Evolutionary conservation across 805 yeast species (phyloP), one percentile per base, ranked within the genome.

Genomic region (Starmerella floris): DNA sequence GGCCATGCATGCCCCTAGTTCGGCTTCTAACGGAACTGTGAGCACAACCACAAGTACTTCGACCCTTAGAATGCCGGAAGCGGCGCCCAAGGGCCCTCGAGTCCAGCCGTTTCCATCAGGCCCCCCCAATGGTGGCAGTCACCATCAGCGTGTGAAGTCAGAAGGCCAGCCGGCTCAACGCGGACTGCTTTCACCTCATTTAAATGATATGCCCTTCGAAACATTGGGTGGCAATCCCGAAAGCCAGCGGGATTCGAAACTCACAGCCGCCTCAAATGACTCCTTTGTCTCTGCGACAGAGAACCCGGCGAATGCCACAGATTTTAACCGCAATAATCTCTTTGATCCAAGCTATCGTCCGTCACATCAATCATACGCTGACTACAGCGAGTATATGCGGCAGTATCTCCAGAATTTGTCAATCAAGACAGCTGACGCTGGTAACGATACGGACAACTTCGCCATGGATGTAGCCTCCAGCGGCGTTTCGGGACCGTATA

Each of bases 201-300:
- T 49, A 10, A 30, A 27, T 15, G 50, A 40, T 21, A 13, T 20
- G 23, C 13, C 11, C 22, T 5, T 15, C 26, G 40, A 25, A 6
- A 19, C 25, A 6, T 9, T 8, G 25, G 9, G 16, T n/a, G 16
- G 16, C 23, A 34, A 17, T 17, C 11, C 16, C 16, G 23, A 5
- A 16, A 15, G 16, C 23, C 10, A 17, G 17, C 43, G 45, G 33
- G 35, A 17, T 9, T 49, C 47, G 49, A 34, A 20, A 9, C 26
- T 37, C 13, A 44, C 57, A 1, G 41, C 53, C 13, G 45, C 38
- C 2, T 46, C 50, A 5, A n/a, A 13, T 10, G 58, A 54, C 19
- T 56, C 59, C 17, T 52, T 57, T 30, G 48, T 47, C 35, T 49
- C 56, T 11, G 55, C 57, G 8, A 41, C 39, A 28, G 59, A 57